Percentiles rank a stretch among this genome's conserved stretches.
Evolutionary conservation across 1,139 yeast species (phyloP).

Genomic region (Taiozyma sp.): DNA sequence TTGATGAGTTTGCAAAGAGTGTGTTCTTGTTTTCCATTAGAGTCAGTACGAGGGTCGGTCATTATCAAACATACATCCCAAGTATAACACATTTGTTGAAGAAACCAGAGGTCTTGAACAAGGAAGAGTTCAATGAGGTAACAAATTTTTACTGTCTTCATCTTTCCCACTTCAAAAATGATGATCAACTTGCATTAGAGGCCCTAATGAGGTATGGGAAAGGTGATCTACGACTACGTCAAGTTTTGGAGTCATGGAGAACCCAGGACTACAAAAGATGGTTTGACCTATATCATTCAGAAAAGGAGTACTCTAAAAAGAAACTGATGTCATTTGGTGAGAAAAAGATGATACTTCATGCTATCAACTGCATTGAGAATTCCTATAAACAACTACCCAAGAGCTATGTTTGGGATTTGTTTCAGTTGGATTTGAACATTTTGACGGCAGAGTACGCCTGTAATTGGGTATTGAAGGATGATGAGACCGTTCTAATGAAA

Average conservation of each 20-base stretch:
- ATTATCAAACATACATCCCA: conserved; percentile 54
- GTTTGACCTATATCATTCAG: conserved; percentile 32
- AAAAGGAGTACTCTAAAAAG: conserved; percentile 22
- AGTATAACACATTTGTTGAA: conserved; percentile 39
- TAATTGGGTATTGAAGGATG: conserved; percentile 11
- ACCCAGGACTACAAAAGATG: conserved; percentile 37
- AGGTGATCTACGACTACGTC: conserved; percentile 21
- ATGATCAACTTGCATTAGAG: conserved; percentile 32
- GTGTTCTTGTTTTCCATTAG: conserved; percentile 49
- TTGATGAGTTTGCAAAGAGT: conserved; percentile 37
- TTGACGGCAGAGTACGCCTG: conserved; percentile 7
- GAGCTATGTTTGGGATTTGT: conserved; percentile 9
- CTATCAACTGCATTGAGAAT: conserved; percentile 29
- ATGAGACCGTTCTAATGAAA: conserved; percentile 9
- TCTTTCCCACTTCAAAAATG: conserved; percentile 39
- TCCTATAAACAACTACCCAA: conserved; percentile 34
- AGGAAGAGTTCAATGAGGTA: conserved; percentile 36
- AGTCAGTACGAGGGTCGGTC: conserved; percentile 41
- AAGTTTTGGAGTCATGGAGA: conserved; percentile 34
- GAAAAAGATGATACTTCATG: conserved; percentile 26
- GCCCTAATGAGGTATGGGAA: conserved; percentile 30
- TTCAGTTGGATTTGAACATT: conserved; percentile 6
- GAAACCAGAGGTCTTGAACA: conserved; percentile 20
- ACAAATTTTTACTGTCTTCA: conserved; percentile 40
- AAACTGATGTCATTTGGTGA: conserved; percentile 42